Base-by-base conservation (phyloP, 1,284 basidiomycete genomes). In the Leccinum pseudoinsigne region DNA sequence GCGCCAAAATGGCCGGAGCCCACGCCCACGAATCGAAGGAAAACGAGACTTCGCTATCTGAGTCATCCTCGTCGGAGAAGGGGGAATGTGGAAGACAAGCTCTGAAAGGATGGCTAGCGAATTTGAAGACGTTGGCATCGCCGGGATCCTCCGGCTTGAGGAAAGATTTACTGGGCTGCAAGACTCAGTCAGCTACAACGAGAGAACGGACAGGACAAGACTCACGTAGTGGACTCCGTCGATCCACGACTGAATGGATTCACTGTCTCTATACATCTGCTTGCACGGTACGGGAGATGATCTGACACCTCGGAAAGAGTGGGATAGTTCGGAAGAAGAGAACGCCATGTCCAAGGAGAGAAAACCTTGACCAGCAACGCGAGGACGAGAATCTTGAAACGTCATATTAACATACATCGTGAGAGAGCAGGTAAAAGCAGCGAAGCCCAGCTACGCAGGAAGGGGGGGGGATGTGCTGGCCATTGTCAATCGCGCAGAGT, bases 341-440 rank as follows among this genome's bases (percentile, higher is more conserved):
- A 63, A 65, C 57, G 63, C 5, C 53, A 68, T 36, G 57, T 68
- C 53, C 26, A 59, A 23, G 23, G 59, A 45, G 57, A 61, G 66
- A 55, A 61, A 66, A 56, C 66, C 62, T 73, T 71, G 73, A 65
- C 73, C 75, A 73, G 75, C 72, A 67, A 74, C 42, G 65, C 57
- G 66, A 45, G 62, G 61, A 64, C 60, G 59, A 60, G 66, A 62
- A 56, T 55, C 21, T 60, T 59, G 69, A 59, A 66, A 65, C 34
- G 66, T 18, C 69, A 76, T 73, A 55, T 18, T 59, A 58, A 57
- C 56, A 61, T 55, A 69, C 63, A 60, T 38, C 50, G 57, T 57
- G 60, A 63, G 62, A 66, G 18, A 47, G 18, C 59, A 60, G 53
- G 54, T 61, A 65, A 67, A 59, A 53, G 36, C 4, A 50, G 73